Evolutionary conservation across 306 rosid genomes (phyloP).

Genomic region (Lathyrus oleraceus): DNA sequence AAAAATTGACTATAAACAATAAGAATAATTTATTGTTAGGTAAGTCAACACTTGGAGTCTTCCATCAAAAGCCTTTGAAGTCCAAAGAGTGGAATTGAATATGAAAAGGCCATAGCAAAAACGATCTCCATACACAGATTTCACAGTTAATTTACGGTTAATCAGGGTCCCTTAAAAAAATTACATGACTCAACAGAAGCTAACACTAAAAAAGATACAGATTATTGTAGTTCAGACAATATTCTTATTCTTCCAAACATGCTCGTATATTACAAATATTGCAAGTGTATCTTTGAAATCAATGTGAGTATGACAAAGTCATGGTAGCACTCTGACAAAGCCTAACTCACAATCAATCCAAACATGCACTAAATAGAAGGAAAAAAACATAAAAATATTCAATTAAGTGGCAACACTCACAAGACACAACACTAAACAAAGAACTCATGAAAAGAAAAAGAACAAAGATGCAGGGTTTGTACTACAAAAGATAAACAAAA

Average conservation of each 20-base stretch:
- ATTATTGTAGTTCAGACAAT: not conserved
- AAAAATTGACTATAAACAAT: not conserved
- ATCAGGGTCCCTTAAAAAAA: too few relatives aligned
- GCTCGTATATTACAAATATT: constrained; percentile 8
- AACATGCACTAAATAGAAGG: constrained; percentile 3
- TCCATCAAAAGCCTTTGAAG: not conserved
- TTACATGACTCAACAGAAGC: too few relatives aligned
- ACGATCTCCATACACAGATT: too few relatives aligned
- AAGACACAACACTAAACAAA: constrained; percentile 15
- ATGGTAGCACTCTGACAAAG: not conserved
- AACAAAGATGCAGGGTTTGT: constrained; percentile 18
- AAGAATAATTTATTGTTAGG: not conserved
- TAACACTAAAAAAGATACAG: not conserved
- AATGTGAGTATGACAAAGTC: not conserved
- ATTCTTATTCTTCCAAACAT: constrained; percentile 33
- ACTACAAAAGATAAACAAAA: constrained; percentile 33
- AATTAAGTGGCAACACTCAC: not conserved
- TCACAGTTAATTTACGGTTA: too few relatives aligned
- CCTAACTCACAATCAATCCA: not conserved
- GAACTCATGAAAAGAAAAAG: constrained; percentile 1
- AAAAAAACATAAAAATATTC: not conserved
- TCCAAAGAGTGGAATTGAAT: not conserved
- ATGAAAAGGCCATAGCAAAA: not conserved
- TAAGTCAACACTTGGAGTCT: constrained; percentile 7
- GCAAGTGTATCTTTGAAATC: not conserved